Evolutionary conservation across 2,329 filamentous ascomycete genomes (phyloP).

Genomic region (Gliomastix tumulicola): DNA sequence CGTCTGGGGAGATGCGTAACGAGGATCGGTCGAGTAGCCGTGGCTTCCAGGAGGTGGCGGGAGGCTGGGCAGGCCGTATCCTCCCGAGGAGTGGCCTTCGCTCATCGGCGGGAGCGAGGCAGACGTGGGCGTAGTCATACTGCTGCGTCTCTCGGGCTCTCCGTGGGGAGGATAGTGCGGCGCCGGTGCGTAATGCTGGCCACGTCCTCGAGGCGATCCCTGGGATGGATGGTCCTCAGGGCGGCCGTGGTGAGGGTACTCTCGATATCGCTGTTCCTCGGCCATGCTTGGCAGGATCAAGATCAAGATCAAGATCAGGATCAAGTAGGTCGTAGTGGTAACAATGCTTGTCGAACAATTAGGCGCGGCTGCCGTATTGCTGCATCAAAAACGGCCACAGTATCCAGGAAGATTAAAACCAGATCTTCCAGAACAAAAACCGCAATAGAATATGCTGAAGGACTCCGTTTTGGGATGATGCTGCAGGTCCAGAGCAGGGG

Average conservation of each 20-base stretch:
- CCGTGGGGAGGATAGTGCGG: constrained; percentile 25
- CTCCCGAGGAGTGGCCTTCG: constrained; percentile 29
- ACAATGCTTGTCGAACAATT: too few relatives aligned
- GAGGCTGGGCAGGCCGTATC: constrained; percentile 23
- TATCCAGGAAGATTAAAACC: too few relatives aligned
- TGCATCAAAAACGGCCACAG: too few relatives aligned
- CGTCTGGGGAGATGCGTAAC: constrained; percentile 34
- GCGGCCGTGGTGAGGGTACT: constrained; percentile 24
- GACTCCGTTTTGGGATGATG: too few relatives aligned
- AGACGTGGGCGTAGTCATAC: constrained; percentile 37
- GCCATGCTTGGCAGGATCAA: constrained; percentile 24
- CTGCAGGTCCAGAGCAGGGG: too few relatives aligned
- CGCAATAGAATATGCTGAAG: too few relatives aligned
- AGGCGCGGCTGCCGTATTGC: too few relatives aligned
- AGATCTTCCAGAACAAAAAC: too few relatives aligned
- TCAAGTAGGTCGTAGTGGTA: too few relatives aligned
- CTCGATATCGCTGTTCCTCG: constrained; percentile 28
- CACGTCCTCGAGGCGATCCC: constrained; percentile 7
- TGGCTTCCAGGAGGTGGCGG: constrained; percentile 21
- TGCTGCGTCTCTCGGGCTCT: constrained; percentile 20
- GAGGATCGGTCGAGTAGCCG: constrained; percentile 23
- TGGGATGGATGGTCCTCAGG: constrained; percentile 31
- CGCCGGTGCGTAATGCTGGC: constrained; percentile 18
- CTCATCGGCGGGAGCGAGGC: constrained; percentile 43
- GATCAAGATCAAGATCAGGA: too few relatives aligned